Evolutionary conservation across 352 stramenopile genomes (phyloP).

Genomic region (Pythium sp.): DNA sequence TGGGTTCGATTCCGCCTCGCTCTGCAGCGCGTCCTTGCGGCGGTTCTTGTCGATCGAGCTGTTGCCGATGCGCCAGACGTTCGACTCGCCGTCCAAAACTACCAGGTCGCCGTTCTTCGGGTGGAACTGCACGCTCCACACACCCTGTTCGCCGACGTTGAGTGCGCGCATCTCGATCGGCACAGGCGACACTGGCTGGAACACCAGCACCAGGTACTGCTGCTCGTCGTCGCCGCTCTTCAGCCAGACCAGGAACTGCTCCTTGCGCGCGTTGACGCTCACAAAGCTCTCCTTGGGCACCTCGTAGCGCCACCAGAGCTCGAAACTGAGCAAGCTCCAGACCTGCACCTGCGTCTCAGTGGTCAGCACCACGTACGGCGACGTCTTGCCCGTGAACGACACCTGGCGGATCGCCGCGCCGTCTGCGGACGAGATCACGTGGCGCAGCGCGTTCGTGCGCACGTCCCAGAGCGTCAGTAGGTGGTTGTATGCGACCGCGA

Average conservation of each 20-base stretch:
- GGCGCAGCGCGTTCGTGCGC: slow-evolving; percentile 62
- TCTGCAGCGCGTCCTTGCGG: slow-evolving; percentile 29
- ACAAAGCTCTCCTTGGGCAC: slow-evolving; percentile 38
- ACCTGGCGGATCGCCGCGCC: slow-evolving; percentile 50
- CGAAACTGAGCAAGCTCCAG: slow-evolving; percentile 67
- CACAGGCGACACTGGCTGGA: slow-evolving; percentile 46
- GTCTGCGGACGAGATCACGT: slow-evolving; percentile 69
- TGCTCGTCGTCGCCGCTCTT: slow-evolving; percentile 8
- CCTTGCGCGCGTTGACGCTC: slow-evolving; percentile 28
- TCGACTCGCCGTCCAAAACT: slow-evolving; percentile 48
- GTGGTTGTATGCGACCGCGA: slow-evolving; percentile 79
- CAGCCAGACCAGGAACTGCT: slow-evolving; percentile 57
- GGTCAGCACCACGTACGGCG: slow-evolving; percentile 62
- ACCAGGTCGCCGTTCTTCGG: slow-evolving; percentile 57
- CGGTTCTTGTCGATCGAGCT: slow-evolving; percentile 31
- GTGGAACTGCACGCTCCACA: slow-evolving; percentile 65
- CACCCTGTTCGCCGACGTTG: slow-evolving; percentile 19
- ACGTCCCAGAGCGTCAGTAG: slow-evolving; percentile 87
- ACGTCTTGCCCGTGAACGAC: slow-evolving; percentile 52
- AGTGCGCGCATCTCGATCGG: slow-evolving; percentile 47
- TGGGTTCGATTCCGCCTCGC: slow-evolving; percentile 35
- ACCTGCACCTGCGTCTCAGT: slow-evolving; percentile 63
- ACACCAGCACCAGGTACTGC: slow-evolving; percentile 50
- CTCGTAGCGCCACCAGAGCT: slow-evolving; percentile 72
- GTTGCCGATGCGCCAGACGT: slow-evolving; percentile 62